Conservation (phyloP, 2,329 filamentous ascomycete species). For the Fusarium cicatricum region DNA sequence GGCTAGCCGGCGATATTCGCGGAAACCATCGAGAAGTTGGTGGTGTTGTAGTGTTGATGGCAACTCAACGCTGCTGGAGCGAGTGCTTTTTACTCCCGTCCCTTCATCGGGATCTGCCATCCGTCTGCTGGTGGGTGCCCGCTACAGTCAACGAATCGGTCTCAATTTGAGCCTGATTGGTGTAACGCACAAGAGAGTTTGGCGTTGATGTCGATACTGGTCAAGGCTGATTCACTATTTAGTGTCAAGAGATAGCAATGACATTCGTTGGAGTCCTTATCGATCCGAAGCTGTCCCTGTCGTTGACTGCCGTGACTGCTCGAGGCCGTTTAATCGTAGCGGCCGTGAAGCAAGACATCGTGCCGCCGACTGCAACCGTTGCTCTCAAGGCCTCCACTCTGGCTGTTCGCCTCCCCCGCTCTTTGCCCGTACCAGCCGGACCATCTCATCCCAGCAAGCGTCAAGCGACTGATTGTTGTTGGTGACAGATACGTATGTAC, state of each 20-base stretch:
- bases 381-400: conserved; percentile 30
- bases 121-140: conserved; percentile 25
- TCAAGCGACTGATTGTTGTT: too few relatives aligned
- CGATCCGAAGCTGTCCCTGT: background rate
- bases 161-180: conserved; percentile 26
- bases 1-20: conserved; percentile 16
- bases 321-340: conserved; percentile 28
- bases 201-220: background rate
- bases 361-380: conserved; percentile 39
- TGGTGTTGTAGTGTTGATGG: conserved; percentile 14
- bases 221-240: background rate
- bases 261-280: background rate
- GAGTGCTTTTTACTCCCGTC: conserved; percentile 10
- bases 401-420: conserved; percentile 39
- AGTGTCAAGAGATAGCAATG: too few relatives aligned
- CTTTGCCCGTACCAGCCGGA: conserved; percentile 20
- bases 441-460: conserved; percentile 2
- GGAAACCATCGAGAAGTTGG: conserved; percentile 28
- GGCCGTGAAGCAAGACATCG: conserved; percentile 38
- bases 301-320: conserved; percentile 16
- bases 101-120: conserved; percentile 26
- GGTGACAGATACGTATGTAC: background rate
- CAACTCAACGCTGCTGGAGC: too few relatives aligned
- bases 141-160: conserved; percentile 17
- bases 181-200: conserved; percentile 1